Base-by-base conservation (phyloP, 208 protist species). In the Novymonas esmeraldas region DNA sequence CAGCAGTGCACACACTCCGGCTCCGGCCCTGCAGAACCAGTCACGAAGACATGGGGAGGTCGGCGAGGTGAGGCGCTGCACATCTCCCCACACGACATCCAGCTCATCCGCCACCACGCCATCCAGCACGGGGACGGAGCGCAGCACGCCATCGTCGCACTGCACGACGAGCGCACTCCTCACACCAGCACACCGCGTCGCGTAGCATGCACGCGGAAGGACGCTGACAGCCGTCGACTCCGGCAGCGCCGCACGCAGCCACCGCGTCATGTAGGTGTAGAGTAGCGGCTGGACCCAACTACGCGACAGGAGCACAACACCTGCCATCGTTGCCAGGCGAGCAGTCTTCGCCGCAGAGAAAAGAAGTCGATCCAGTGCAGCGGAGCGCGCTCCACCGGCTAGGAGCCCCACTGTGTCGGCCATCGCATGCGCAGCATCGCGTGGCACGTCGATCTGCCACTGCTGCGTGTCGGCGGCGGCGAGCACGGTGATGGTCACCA, bases 261-360 rank as follows among this genome's bases (percentile, higher is more conserved):
- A 73, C 3, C 67, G 59, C 59, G 48, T n/a, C 20, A 73, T 39
- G 50, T 73, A 73, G 7, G 42, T 3, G 18, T 44, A 34, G 28
- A 73, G 66, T 0, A 41, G 2, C 0, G 62, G 49, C 2, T 44
- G 34, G 0, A 45, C 59, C 10, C 39, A 24, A 29, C 22, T 13
- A 18, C 58, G 48, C 2, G 58, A 18, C 1, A 73, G 42, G 0
- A 66, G 11, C 0, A 52, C 2, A 6, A 65, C 42, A 18, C 46
- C 48, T 6, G 31, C 38, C 24, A 24, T 36, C 5, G 49, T 41
- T 2, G 51, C 26, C 6, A 73, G 6, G 11, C 28, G 50, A 0
- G 33, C 14, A 0, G 33, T 49, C 14, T 24, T 54, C 3, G 45
- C 46, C 2, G 49, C 18, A 1, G 38, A 24, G 3, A 14, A 1